These are phyloP conservation scores for Talaromyces marneffei DNA, from an alignment of 2,329 filamentous ascomycete species.

Conservation along the genomic window DNA sequence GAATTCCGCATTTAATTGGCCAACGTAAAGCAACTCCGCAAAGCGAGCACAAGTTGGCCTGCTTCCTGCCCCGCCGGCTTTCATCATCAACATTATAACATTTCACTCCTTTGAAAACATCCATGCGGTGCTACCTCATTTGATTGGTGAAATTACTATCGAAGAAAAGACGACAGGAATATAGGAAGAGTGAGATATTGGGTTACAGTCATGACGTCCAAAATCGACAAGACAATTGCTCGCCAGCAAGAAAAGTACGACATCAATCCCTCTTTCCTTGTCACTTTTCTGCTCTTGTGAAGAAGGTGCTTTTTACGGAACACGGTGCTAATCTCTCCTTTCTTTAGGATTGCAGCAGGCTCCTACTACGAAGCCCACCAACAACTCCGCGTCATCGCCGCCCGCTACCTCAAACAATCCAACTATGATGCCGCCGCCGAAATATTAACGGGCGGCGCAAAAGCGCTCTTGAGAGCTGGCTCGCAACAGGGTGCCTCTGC, in stretches of 20 bases:
- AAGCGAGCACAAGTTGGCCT: neutral
- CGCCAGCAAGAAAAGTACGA: conserved; percentile 69
- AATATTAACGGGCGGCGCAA: conserved; percentile 76
- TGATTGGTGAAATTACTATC: too few relatives aligned
- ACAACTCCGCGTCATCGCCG: conserved; percentile 90
- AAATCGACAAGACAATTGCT: conserved; percentile 64
- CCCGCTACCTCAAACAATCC: conserved; percentile 81
- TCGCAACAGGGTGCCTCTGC: conserved; percentile 82
- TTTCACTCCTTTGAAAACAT: neutral
- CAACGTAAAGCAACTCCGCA: neutral
- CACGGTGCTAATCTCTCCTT: neutral
- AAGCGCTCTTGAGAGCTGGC: conserved; percentile 61
- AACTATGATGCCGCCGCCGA: conserved; percentile 84
- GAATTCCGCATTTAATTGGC: neutral
- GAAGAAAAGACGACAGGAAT: too few relatives aligned
- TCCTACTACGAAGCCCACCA: conserved; percentile 98
- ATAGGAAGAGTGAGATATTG: neutral
- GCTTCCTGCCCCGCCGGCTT: conserved; percentile 5
- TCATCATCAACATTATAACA: neutral
- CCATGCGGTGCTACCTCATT: too few relatives aligned
- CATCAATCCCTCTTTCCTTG: neutral
- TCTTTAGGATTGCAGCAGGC: conserved; percentile 71
- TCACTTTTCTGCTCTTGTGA: too few relatives aligned
- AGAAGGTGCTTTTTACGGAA: too few relatives aligned
- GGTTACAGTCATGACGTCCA: conserved; percentile 33